Evolutionary conservation across 2,329 filamentous ascomycete genomes (phyloP), one percentile per base, ranked within the genome.

Genomic region (Trichophyton simii): DNA sequence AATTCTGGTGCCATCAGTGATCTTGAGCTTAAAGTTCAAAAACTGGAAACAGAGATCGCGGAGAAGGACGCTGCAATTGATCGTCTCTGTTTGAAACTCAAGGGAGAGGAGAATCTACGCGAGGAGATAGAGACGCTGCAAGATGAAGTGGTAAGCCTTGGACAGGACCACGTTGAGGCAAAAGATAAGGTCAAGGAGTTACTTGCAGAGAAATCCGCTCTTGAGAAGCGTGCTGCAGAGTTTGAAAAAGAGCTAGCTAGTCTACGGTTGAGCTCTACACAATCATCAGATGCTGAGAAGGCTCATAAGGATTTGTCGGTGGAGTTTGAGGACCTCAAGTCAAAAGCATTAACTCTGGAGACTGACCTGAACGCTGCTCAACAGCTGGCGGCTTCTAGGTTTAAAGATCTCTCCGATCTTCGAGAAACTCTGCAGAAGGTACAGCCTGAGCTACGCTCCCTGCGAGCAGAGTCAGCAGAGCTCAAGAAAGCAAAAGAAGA

Each of bases 41-140:
- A 68, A 0, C 69, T 77, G 13, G 72, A 67, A 7, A 62, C 68
- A 20, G 70, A 76, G 54, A 63, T 77, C 3, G 66, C 66, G 9
- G 77, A 83, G 44, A 91, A 90, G 68, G 86, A 91, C 65, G 79
- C 79, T 1, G 84, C 85, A 44, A 91, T 96, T 59, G 84, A 89
- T 60, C 81, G 80, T 13, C 77, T 96, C 3, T 82, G 83, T 28
- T 82, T 83, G 61, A 86, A 87, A 71, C 79, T 89, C 69, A 88
- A 86, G 15, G 88, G 94, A 61, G 82, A 86, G 68, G 89, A 92
- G 60, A 86, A 87, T 20, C 78, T 95, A 50, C 81, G 83, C 28
- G 91, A 96, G 68, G 91, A 97, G 74, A 88, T 96, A 62, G 90
- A 95, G 68, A 85, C 83, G 2, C 77, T 97, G 63, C 84, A 87